phyloP scores from a whole-genome alignment of 208 protist genomes.

The Leishmania aethiopica region DNA sequence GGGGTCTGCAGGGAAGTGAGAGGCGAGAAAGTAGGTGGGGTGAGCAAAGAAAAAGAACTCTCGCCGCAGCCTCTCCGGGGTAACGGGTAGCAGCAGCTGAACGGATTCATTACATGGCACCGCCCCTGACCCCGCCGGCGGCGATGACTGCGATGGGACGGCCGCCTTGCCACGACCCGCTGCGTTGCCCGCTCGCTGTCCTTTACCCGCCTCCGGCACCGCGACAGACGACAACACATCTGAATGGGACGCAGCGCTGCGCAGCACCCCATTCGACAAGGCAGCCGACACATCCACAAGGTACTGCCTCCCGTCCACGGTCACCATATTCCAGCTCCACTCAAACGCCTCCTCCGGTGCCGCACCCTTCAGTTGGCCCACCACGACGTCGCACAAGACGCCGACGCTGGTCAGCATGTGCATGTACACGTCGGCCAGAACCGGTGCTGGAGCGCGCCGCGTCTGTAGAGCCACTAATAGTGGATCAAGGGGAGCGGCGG shows the following conservation, averaged over 20 bases:
- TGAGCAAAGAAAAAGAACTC: constrained; percentile 83
- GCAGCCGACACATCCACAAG: constrained; percentile 67
- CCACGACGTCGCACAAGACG: constrained; percentile 55
- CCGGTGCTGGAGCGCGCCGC: constrained; percentile 38
- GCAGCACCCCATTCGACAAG: constrained; percentile 40
- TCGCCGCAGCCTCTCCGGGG: constrained; percentile 28
- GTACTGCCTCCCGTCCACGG: constrained; percentile 44
- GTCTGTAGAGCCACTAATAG: constrained; percentile 41
- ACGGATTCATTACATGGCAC: not conserved
- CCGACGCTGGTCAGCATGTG: constrained; percentile 48
- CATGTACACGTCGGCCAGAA: constrained; percentile 65
- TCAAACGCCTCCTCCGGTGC: constrained; percentile 51
- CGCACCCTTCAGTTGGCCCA: constrained; percentile 55
- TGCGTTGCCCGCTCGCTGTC: too few relatives aligned
- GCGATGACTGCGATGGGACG: too few relatives aligned
- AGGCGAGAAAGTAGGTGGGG: constrained; percentile 58
- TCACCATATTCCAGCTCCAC: constrained; percentile 83
- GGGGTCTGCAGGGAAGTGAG: constrained; percentile 55
- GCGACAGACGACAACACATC: constrained; percentile 3
- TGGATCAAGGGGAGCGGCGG: constrained; percentile 32
- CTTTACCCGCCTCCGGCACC: not conserved
- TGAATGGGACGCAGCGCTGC: not conserved
- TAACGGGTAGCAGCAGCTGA: constrained; percentile 14
- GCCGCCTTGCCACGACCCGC: not conserved
- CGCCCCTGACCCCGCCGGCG: not conserved